Evolutionary conservation across 1,284 basidiomycete genomes (phyloP), one percentile per base, ranked within the genome.

Genomic region (Bjerkandera adusta): DNA sequence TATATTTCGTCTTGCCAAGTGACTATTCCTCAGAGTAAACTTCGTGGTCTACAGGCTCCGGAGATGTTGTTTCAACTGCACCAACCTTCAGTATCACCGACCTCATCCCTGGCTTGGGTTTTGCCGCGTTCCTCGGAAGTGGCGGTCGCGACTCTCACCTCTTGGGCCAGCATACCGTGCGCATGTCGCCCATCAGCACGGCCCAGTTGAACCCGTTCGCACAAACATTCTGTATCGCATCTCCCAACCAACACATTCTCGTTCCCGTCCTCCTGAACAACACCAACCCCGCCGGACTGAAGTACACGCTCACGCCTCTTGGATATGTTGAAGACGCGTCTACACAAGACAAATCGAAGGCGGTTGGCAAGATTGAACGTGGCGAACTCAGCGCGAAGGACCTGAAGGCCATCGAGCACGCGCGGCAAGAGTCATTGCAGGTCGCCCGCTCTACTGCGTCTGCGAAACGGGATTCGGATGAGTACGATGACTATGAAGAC

Each of bases 201-300:
- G 92, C 90, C 12, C 82, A 84, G 36, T 70, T 95, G 15, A 91
- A 92, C 53, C 88, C 89, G 4, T 72, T 82, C 46, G 69, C 65
- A 16, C 68, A 78, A 43, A 79, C 81, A 12, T 90, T 84, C 65
- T 95, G 92, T 57, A 68, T 94, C 13, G 70, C 81, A 1, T 64
- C 79, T 2, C 69, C 79, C 4, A 69, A 71, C 7, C 72, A 76
- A 40, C 70, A 71, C 33, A 75, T 87, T 36, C 73, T 89, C 40
- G 68, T 95, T 37, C 91, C 92, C 2, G 68, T 95, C 25, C 71
- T 97, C 22, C 79, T 97, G 63, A 97, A 97, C 73, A 96, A 97
- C 67, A 94, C 94, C 2, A 75, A 76, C n/a, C 83, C 92, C 1
- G 73, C 77, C 11, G 73, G 77, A 47, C 69, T 97, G 29, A 78